These are phyloP conservation scores for Daldinia decipiens DNA, from an alignment of 495 filamentous ascomycete genomes.

Conservation along the genomic window DNA sequence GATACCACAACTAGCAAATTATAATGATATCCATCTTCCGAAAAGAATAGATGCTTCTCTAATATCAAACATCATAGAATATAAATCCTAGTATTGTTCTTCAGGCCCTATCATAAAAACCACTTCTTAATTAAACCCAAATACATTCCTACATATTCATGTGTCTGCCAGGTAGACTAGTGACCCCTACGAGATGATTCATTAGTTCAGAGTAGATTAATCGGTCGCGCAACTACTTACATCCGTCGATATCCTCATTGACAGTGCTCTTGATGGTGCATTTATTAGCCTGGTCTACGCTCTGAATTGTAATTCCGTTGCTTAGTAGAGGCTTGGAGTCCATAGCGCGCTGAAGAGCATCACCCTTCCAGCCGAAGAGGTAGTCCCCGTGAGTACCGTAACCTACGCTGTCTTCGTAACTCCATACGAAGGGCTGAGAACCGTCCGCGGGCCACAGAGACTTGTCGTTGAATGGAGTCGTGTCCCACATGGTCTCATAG, in stretches of 20 bases:
- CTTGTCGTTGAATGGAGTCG: constrained; percentile 51
- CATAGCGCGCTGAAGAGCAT: constrained; percentile 55
- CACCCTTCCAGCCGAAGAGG: constrained; percentile 57
- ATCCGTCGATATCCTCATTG: constrained; percentile 53
- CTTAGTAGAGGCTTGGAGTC: constrained; percentile 47
- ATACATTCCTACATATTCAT: constrained; percentile 31
- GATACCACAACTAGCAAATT: neutral
- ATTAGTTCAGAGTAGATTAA: constrained; percentile 22
- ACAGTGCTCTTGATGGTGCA: constrained; percentile 53
- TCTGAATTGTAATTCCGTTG: constrained; percentile 51
- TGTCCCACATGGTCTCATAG: constrained; percentile 58
- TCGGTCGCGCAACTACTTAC: constrained; percentile 42
- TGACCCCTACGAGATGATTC: constrained; percentile 15
- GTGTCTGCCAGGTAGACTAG: constrained; percentile 24
- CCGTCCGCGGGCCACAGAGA: constrained; percentile 52
- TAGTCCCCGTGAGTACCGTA: constrained; percentile 57
- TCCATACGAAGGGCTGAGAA: constrained; percentile 49
- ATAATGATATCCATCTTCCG: neutral
- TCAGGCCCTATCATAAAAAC: neutral
- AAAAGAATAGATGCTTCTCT: neutral
- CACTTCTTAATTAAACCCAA: neutral
- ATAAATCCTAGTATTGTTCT: neutral
- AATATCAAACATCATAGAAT: neutral
- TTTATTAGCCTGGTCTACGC: constrained; percentile 48
- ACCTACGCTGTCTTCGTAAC: constrained; percentile 49